Base-by-base conservation (phyloP, 352 stramenopile genomes). In the Phytophthora agathidicida region DNA sequence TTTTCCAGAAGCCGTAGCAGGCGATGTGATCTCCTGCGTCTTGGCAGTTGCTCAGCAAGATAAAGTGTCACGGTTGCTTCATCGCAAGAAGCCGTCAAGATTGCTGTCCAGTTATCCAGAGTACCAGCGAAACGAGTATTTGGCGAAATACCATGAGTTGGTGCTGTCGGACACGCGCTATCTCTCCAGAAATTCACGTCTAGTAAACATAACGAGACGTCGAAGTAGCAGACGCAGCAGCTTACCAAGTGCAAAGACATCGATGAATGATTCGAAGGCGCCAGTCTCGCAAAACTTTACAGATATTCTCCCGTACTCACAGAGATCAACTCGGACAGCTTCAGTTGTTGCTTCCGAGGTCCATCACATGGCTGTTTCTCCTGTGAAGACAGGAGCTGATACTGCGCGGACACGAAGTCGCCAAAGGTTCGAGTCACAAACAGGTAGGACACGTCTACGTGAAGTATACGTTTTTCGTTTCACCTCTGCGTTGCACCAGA, bases 91-190 rank as follows among this genome's bases (percentile, higher is more conserved):
- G 7, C 35, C 49, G 0, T 46, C 28, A 1, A 7, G 50, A 20
- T 45, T 71, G 36, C n/a, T 71, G n/a, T 71, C 61, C 8, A 50
- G 37, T 7, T 66, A 50, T 33, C 28, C 67, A 19, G 60, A 27
- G 3, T 71, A 66, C 14, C 44, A 58, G 13, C 35, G 28, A 8
- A 17, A 45, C 1, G 27, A 46, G 8, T 62, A 37, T 31, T 11
- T 52, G 22, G 11, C 31, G 4, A 45, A 41, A n/a, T 48, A 51
- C 14, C 38, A 39, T 2, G n/a, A 50, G 0, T 27, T 45, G n/a
- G n/a, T n/a, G n/a, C n/a, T n/a, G n/a, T n/a, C n/a, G n/a, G n/a
- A n/a, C n/a, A n/a, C n/a, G n/a, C n/a, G n/a, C n/a, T n/a, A n/a
- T n/a, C n/a, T n/a, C n/a, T n/a, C n/a, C n/a, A n/a, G n/a, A n/a